Percentiles rank a stretch among this genome's conserved stretches.
Conservation (phyloP, 345 rosid species). For the Salix dunnii region DNA sequence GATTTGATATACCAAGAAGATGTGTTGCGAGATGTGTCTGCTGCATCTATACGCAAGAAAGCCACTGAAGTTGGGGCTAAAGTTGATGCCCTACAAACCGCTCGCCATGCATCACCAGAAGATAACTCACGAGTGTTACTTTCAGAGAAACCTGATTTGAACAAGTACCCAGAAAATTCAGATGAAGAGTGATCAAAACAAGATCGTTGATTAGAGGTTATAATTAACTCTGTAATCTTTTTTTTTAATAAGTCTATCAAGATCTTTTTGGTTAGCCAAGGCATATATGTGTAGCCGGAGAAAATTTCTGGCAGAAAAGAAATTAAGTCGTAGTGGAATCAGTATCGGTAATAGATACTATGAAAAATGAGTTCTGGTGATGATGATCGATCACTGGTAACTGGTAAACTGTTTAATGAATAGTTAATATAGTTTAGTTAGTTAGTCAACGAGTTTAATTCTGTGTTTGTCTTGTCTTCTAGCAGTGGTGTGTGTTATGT, state of each 20-base stretch:
- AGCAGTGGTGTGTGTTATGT: not conserved
- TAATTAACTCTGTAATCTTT: not conserved
- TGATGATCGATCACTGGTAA: not conserved
- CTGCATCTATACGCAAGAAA: slow-evolving; percentile 39
- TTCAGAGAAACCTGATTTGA: slow-evolving; percentile 39
- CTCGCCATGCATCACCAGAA: slow-evolving; percentile 7
- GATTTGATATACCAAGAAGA: slow-evolving; percentile 30
- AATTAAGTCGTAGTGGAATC: not conserved
- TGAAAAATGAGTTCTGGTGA: not conserved
- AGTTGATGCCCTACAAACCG: slow-evolving; percentile 37
- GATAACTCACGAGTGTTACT: not conserved
- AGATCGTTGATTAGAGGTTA: not conserved
- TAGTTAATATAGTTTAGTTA: not conserved
- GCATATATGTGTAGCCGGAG: not conserved
- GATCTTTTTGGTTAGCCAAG: not conserved
- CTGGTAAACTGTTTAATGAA: not conserved
- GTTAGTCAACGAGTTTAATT: slow-evolving; percentile 3
- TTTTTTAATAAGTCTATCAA: not conserved
- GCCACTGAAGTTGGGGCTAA: slow-evolving; percentile 48
- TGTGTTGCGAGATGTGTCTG: slow-evolving; percentile 23
- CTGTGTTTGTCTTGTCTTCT: slow-evolving; percentile 8
- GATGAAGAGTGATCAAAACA: slow-evolving; percentile 11
- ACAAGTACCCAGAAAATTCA: slow-evolving; percentile 34
- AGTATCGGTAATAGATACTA: not conserved
- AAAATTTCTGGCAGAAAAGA: not conserved